Percentiles rank a stretch among this genome's conserved stretches.
phyloP scores from a whole-genome alignment of 2,329 filamentous ascomycete genomes.

The Aspergillus clavatus region DNA sequence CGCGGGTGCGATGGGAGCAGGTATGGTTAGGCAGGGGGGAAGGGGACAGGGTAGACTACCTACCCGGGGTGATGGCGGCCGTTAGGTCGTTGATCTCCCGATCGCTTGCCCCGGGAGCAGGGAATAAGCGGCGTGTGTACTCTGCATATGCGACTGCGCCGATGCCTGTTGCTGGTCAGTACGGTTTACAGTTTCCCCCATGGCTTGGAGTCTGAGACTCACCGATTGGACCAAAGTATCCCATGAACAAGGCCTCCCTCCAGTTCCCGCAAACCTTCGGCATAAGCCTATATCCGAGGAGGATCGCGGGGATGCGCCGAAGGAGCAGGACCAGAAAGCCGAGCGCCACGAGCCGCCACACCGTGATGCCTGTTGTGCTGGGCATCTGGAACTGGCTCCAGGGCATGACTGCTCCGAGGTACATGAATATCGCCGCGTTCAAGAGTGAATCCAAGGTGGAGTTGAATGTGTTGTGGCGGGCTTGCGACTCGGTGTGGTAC shows the following conservation, averaged over 20 bases:
- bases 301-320: conserved; percentile 54
- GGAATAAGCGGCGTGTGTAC: conserved; percentile 43
- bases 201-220: conserved; percentile 4
- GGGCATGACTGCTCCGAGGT: conserved; percentile 53
- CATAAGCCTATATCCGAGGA: conserved; percentile 54
- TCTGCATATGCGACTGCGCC: conserved; percentile 46
- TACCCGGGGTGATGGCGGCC: conserved; percentile 38
- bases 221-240: conserved; percentile 49
- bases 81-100: conserved; percentile 40
- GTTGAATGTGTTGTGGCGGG: conserved; percentile 59
- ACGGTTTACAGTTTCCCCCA: neutral
- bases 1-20: too few relatives aligned
- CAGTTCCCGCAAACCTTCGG: conserved; percentile 48
- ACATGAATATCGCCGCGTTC: conserved; percentile 59
- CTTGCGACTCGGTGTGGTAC: conserved; percentile 53
- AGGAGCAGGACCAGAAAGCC: conserved; percentile 52
- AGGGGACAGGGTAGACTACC: conserved; percentile 1
- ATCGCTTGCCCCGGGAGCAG: conserved; percentile 36
- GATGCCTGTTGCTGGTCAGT: conserved; percentile 26
- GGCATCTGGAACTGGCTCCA: conserved; percentile 54
- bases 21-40: too few relatives aligned
- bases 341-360: conserved; percentile 47
- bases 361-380: conserved; percentile 50
- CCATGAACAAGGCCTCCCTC: conserved; percentile 59
- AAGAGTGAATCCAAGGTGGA: conserved; percentile 54